A percentile compares a stretch with the other conserved stretches of the same genome.
phyloP scores from a whole-genome alignment of 169 alveolate genomes.

The Plasmodium berghei region DNA sequence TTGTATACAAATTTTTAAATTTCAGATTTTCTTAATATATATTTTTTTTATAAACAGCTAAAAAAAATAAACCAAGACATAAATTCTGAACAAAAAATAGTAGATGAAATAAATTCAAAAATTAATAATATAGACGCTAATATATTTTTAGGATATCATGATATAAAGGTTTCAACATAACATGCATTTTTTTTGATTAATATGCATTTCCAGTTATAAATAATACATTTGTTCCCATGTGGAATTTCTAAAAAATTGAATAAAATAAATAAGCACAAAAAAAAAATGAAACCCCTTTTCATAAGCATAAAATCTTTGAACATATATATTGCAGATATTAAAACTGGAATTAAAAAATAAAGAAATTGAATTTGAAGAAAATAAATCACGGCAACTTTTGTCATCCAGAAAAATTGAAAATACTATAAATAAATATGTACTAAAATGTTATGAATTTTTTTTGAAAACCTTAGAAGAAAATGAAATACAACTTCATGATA shows the following conservation, averaged over 20 bases:
- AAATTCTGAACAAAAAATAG: slow-evolving; percentile 26
- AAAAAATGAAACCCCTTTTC: background rate
- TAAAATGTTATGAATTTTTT: slow-evolving; percentile 54
- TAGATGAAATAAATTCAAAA: slow-evolving; percentile 34
- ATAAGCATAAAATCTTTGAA: too few species aligned
- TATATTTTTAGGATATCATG: slow-evolving; percentile 58
- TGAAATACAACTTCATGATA: slow-evolving; percentile 27
- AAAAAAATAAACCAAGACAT: slow-evolving; percentile 26
- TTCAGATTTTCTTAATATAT: background rate
- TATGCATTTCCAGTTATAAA: background rate
- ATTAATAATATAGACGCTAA: slow-evolving; percentile 44
- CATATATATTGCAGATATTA: slow-evolving; percentile 1
- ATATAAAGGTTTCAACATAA: slow-evolving; percentile 36
- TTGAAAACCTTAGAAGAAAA: slow-evolving; percentile 24
- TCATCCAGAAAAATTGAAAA: slow-evolving; percentile 62
- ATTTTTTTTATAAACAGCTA: slow-evolving; percentile 7
- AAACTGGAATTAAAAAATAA: slow-evolving; percentile 60
- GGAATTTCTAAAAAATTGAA: background rate
- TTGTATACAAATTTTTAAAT: background rate
- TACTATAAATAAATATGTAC: slow-evolving; percentile 48
- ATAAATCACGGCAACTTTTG: slow-evolving; percentile 18
- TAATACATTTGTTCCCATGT: background rate
- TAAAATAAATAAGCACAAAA: background rate
- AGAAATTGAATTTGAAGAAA: slow-evolving; percentile 66
- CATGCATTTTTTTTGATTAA: background rate